Evolutionary conservation across 2,329 filamentous ascomycete species (phyloP), one percentile per base, ranked within the genome.

Genomic region (Scortechinia acanthostroma): DNA sequence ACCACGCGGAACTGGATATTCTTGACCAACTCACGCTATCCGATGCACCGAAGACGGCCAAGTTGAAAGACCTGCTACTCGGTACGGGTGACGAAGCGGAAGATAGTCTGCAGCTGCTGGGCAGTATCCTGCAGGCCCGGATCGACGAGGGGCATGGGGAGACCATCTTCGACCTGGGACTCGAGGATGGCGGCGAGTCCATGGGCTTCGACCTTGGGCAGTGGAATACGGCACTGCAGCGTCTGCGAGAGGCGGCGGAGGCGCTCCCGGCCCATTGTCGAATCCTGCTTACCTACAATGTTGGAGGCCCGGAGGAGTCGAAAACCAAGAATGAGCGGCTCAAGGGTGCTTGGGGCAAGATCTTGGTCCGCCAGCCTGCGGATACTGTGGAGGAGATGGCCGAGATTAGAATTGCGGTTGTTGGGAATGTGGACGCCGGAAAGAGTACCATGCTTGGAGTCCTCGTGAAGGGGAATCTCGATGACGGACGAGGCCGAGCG

Each of bases 371-470:
- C 30, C 82, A 85, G 57, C 69, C 77, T 19, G 89, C 91, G 2
- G 69, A 74, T 17, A 84, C 75, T 13, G 77, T 88, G 3, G 90
- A 97, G 59, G 82, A 94, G 47, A 87, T 95, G 21, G 95, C 96
- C 49, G 93, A 98, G 73, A 95, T 91, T 6, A 73, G 93, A 53
- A 94, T 98, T 66, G 93, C 91, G 1, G 93, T 98, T 0, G 93
- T 98, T 4, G 93, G 93, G 43, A 98, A 98, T 69, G 88, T 98
- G 45, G 93, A 98, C 61, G 93, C 93, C 6, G 93, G 93, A 0
- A 98, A 98, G 68, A 95, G 88, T 59, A 97, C 93, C 21, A 86
- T 97, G 78, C 71, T 98, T 2, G 93, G 93, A 37, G 93, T 98
- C 1, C 72, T 98, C 4, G 93, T 97, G 4, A 97, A 97, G 65